Evolutionary conservation across 2,329 filamentous ascomycete species (phyloP), one percentile per base, ranked within the genome.

Genomic region (Fusarium sp.): DNA sequence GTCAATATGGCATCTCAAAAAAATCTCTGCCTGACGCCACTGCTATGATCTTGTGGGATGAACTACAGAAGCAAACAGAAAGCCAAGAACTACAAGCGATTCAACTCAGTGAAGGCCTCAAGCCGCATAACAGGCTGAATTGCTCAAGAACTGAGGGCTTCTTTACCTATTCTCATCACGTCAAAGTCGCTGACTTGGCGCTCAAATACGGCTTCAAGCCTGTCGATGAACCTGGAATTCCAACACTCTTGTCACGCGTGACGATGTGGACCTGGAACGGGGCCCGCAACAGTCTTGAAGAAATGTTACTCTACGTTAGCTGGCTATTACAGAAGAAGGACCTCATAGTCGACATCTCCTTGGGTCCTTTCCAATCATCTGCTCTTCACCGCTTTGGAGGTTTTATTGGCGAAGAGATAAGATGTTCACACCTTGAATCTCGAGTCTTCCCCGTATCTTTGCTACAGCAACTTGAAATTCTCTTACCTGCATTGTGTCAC

Each of bases 201-300:
- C 3, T 13, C 11, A 5, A 24, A 7, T 36, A 19, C 6, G 25
- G 34, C 3, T 22, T 47, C 4, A 6, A 5, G 22, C 44, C 44
- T 1, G 12, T 9, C 2, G 25, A 47, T 29, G 44, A 47, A 10
- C 5, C 5, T 11, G 34, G 25, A 3, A 2, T 38, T 22, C 7
- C 7, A 3, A 10, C 44, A 19, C n/a, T 47, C 7, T 8, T 46
- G 13, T 13, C 42, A 25, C 13, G 8, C 5, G 22, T 35, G 26
- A 19, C 19, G 19, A 28, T 28, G 2, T 7, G 26, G 6, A 28
- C 26, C 26, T 28, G 26, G 26, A n/a, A n/a, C n/a, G 19, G 19
- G 19, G 19, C 19, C 19, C 5, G 9, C 7, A 28, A 0, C 6
- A 12, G n/a, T 2, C 0, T 1, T 5, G 3, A 32, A 11, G 9